Percentiles rank a stretch among this genome's conserved stretches.
Conservation (phyloP, 306 rosid genomes). For the Cicer arietinum region DNA sequence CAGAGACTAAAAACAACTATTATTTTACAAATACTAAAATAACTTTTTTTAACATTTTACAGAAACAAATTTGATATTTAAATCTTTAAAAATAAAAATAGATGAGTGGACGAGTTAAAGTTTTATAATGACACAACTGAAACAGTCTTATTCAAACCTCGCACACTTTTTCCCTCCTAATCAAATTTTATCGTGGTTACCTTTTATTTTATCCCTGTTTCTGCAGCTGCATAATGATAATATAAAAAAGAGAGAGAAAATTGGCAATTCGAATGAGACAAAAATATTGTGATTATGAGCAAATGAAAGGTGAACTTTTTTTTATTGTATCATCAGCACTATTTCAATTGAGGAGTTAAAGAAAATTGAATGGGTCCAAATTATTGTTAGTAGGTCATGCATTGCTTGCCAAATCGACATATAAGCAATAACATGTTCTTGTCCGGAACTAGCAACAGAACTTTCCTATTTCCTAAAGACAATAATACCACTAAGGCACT, state of each 20-base stretch:
- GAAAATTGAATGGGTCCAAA: constrained; percentile 6
- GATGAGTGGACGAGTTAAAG: not conserved
- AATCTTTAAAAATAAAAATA: too few relatives aligned
- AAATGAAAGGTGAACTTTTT: not conserved
- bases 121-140: not conserved
- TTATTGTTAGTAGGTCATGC: constrained; percentile 47
- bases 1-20: too few relatives aligned
- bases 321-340: not conserved
- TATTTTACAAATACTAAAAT: too few relatives aligned
- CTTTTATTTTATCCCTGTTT: not conserved
- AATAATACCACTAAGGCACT: not conserved
- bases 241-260: not conserved
- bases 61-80: too few relatives aligned
- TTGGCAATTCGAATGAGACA: not conserved
- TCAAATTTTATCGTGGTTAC: not conserved
- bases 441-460: constrained; percentile 15
- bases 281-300: not conserved
- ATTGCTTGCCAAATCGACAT: constrained; percentile 2
- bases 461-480: not conserved
- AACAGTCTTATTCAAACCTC: not conserved
- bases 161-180: not conserved
- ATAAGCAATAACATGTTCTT: constrained; percentile 18
- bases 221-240: not conserved
- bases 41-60: too few relatives aligned
- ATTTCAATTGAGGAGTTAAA: not conserved